Base-by-base conservation (phyloP, 768 basidiomycete genomes). In the Trametes cingulata region DNA sequence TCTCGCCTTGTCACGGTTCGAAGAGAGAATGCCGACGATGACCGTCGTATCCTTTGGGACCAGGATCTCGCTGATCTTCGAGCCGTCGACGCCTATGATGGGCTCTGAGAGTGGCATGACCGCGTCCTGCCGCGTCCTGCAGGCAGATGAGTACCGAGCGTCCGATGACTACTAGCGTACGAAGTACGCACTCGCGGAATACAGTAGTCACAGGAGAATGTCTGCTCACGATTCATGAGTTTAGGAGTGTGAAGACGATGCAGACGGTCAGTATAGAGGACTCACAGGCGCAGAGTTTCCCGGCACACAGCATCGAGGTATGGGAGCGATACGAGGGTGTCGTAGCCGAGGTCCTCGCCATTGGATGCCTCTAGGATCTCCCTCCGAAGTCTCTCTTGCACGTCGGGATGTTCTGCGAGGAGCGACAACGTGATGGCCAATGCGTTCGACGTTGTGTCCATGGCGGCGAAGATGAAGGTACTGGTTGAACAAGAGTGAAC, bases 131-230 rank as follows among this genome's bases (percentile, higher is more conserved):
- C 68, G 66, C 17, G 74, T 61, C 3, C 80, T 81, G 56, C 19
- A 25, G 22, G 6, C 5, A 41, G 14, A 17, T 37, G 15, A 27
- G n/a, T 36, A 3, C 6, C 1, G 8, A 1, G 50, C 20, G 27
- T 2, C 15, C 52, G 24, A 42, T 6, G 29, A 47, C 14, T 2
- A 43, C 22, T 24, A 20, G 15, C 1, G 19, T 1, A n/a, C 14
- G 27, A 12, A 47, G 25, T 43, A 61, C 72, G 42, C 56, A 71
- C 47, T 71, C 70, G 48, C 76, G 61, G 67, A 62, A 45, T 0
- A 77, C 80, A 7, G 61, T 64, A 0, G 78, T 69, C 2, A 86
- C 78, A 0, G 84, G 84, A 0, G 83, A 50, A 77, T 75, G 77
- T 48, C 45, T 80, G 69, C n/a, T n/a, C n/a, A n/a, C n/a, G n/a